Conservation (phyloP, 495 filamentous ascomycete genomes). For the Aspergillus funiculosus region DNA sequence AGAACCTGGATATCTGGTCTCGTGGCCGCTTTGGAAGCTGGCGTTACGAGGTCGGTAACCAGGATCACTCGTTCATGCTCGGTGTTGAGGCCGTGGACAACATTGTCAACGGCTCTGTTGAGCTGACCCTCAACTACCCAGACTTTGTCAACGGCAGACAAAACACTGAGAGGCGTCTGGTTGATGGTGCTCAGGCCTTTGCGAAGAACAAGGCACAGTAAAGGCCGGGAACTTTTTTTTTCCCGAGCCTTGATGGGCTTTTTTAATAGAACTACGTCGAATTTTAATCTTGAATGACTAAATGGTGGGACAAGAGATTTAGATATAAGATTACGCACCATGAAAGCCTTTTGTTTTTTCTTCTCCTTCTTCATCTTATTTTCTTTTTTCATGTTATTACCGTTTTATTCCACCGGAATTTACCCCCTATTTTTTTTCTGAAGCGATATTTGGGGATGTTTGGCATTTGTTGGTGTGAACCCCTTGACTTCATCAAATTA, state of each 20-base stretch:
- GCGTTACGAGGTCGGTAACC: constrained; percentile 96
- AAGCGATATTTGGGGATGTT: constrained; percentile 20
- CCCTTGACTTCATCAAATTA: too few relatives aligned
- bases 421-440: constrained; percentile 11
- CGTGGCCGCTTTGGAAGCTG: constrained; percentile 97
- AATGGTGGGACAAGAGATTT: constrained; percentile 10
- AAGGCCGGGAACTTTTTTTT: not conserved
- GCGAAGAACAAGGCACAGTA: constrained; percentile 45
- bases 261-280: constrained; percentile 18
- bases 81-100: constrained; percentile 95
- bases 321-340: constrained; percentile 19
- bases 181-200: constrained; percentile 67
- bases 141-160: constrained; percentile 93
- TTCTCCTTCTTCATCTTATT: constrained; percentile 11
- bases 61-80: constrained; percentile 98
- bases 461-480: constrained; percentile 21
- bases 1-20: constrained; percentile 86
- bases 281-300: constrained; percentile 24
- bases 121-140: constrained; percentile 97
- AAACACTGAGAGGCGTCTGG: constrained; percentile 83
- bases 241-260: not conserved
- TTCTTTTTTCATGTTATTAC: constrained; percentile 7
- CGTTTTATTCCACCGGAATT: constrained; percentile 7
- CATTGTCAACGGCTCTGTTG: constrained; percentile 89
- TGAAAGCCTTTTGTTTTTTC: constrained; percentile 17